Percentiles rank a stretch among this genome's conserved stretches.
phyloP scores from a whole-genome alignment of 306 rosid species.

The Cicer chorassanicum region DNA sequence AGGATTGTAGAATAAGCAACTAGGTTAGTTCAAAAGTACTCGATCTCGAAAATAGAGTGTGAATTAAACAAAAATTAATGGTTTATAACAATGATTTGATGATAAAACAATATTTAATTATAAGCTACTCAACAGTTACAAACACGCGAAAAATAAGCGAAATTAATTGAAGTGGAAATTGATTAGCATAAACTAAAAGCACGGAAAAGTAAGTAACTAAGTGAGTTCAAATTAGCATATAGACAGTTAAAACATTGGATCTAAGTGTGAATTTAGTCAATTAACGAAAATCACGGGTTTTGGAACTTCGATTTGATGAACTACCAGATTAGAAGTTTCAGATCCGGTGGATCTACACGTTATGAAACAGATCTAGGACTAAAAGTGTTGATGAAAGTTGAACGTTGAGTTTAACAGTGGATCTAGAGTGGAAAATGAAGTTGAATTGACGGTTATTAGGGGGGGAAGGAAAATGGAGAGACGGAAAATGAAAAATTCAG shows the following conservation, averaged over 20 bases:
- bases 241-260: not conserved
- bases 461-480: not conserved
- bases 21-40: not conserved
- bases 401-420: constrained; percentile 8
- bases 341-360: constrained; percentile 56
- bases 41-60: not conserved
- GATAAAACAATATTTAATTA: not conserved
- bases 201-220: not conserved
- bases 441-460: not conserved
- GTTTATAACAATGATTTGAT: not conserved
- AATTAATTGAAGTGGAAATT: not conserved
- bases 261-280: not conserved
- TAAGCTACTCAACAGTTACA: too few species aligned
- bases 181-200: not conserved
- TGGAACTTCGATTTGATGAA: not conserved
- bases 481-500: not conserved
- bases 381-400: not conserved
- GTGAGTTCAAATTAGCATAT: not conserved
- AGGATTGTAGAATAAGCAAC: not conserved
- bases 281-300: not conserved
- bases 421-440: constrained; percentile 29
- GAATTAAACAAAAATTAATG: not conserved
- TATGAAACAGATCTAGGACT: constrained; percentile 48
- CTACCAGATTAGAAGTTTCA: constrained; percentile 19
- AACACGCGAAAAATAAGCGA: too few species aligned